Base-by-base conservation (phyloP, 177 flowering plant species). In the Vitis hybrid region DNA sequence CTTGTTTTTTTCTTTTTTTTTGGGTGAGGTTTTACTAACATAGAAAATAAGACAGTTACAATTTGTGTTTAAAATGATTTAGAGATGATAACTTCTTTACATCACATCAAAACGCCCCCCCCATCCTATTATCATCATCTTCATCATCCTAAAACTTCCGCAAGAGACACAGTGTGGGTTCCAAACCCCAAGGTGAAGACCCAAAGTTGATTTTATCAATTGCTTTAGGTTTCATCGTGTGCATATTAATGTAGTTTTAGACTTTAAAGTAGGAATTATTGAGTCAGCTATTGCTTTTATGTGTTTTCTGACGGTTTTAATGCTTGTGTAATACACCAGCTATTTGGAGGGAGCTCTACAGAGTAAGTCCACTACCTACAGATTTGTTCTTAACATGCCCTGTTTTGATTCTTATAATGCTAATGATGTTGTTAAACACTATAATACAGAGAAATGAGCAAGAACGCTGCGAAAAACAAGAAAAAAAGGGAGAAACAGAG, bases 401-500 rank as follows among this genome's bases (percentile, higher is more conserved):
- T 51, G 12, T 64, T 21, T 56, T 31, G 26, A 7, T 56, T 18
- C n/a, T 74, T 33, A 64, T 18, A 5, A 19, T 15, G 21, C 29
- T 16, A 51, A 29, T 33, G 5, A n/a, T 10, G 39, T 45, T 13
- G 21, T 12, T 31, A 52, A 31, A 6, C 1, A 7, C 31, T 7
- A 16, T 65, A 12, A 56, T 74, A n/a, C 68, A 92, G 98, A 51
- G 87, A 90, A 79, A 62, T 80, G 87, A 91, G 95, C 89, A 94
- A 94, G 78, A 88, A 82, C 64, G 97, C 98, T n/a, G 77, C 80
- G 78, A 85, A 72, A 72, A 94, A 94, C 88, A 92, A 92, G 87
- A 91, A 92, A 62, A 88, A 85, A 65, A 85, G 98, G 73, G 98
- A 94, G 80, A 94, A 94, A 63, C 97, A 92, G 62, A 79, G 76